Evolutionary conservation across 352 stramenopile species (phyloP).

Genomic region (Globisporangium paddicum): DNA sequence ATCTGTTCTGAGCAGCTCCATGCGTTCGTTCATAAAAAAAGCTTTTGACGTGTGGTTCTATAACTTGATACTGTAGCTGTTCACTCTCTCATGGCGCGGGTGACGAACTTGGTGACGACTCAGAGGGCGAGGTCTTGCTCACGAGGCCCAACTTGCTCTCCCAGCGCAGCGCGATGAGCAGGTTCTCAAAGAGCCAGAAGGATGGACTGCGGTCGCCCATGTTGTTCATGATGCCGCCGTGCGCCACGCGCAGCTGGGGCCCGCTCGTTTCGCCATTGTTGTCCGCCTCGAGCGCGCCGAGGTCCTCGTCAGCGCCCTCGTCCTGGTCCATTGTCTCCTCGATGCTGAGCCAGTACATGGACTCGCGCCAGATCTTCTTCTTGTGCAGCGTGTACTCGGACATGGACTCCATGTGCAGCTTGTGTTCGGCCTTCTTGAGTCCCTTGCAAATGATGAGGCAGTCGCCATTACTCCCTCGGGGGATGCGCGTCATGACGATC

Average conservation of each 20-base stretch:
- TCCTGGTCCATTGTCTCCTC: conserved; percentile 19
- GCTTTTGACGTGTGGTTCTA: not conserved
- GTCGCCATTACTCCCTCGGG: conserved; percentile 24
- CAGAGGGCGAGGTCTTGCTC: not conserved
- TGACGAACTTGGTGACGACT: not conserved
- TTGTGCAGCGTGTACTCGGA: conserved; percentile 41
- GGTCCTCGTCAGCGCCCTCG: conserved; percentile 2
- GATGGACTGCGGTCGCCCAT: conserved; percentile 50
- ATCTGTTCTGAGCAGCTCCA: not conserved
- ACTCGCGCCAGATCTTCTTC: conserved; percentile 50
- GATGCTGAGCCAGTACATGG: conserved; percentile 55
- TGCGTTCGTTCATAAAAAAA: too few relatives aligned
- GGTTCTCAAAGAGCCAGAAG: conserved; percentile 54
- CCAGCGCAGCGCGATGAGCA: conserved; percentile 47
- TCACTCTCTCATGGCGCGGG: not conserved
- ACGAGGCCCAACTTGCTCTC: conserved; percentile 41
- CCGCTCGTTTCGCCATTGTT: conserved; percentile 19
- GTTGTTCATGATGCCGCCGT: conserved; percentile 56
- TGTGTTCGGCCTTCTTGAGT: conserved; percentile 43
- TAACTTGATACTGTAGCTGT: not conserved
- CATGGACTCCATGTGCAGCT: conserved; percentile 38
- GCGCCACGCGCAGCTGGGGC: conserved; percentile 20
- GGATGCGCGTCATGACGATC: conserved; percentile 53
- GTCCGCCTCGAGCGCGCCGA: not conserved
- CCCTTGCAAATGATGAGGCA: conserved; percentile 53